Conservation (phyloP, 495 filamentous ascomycete genomes). For the Penicillium desertorum region DNA sequence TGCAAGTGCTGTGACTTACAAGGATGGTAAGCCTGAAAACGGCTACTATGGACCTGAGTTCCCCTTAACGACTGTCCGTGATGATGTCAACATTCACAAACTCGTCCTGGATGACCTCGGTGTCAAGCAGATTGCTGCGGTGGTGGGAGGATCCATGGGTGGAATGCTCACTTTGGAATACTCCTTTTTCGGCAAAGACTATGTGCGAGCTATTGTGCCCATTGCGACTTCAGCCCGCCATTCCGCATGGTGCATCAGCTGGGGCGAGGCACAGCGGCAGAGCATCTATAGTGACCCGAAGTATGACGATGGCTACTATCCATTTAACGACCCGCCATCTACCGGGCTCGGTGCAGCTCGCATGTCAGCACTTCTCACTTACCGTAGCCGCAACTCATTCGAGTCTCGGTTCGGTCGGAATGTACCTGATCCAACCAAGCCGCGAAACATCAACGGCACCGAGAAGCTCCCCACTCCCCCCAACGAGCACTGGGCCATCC, state of each 20-base stretch:
- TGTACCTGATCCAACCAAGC: slow-evolving; percentile 76
- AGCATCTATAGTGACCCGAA: slow-evolving; percentile 98
- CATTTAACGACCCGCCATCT: slow-evolving; percentile 75
- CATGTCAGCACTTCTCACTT: slow-evolving; percentile 94
- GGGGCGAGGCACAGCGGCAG: slow-evolving; percentile 96
- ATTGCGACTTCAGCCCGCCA: slow-evolving; percentile 94
- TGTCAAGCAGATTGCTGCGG: slow-evolving; percentile 79
- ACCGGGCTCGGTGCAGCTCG: slow-evolving; percentile 90
- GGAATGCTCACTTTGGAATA: slow-evolving; percentile 97
- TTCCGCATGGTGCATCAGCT: slow-evolving; percentile 99
- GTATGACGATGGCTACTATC: slow-evolving; percentile 95
- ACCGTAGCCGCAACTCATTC: slow-evolving; percentile 94
- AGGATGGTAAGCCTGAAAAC: slow-evolving; percentile 70
- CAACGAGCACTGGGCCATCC: slow-evolving; percentile 87
- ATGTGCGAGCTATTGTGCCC: slow-evolving; percentile 86
- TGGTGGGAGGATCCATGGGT: slow-evolving; percentile 96
- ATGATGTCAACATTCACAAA: slow-evolving; percentile 94
- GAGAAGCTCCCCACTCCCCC: slow-evolving; percentile 62
- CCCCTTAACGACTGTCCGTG: slow-evolving; percentile 87
- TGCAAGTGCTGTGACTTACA: slow-evolving; percentile 88
- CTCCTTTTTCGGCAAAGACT: slow-evolving; percentile 92
- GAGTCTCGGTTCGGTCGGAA: slow-evolving; percentile 94
- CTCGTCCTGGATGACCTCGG: slow-evolving; percentile 87
- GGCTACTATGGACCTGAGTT: slow-evolving; percentile 93
- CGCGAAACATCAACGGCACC: slow-evolving; percentile 72